These are phyloP conservation scores for Pistacia atlantica DNA, from an alignment of 345 rosid species.

Conservation along the genomic window DNA sequence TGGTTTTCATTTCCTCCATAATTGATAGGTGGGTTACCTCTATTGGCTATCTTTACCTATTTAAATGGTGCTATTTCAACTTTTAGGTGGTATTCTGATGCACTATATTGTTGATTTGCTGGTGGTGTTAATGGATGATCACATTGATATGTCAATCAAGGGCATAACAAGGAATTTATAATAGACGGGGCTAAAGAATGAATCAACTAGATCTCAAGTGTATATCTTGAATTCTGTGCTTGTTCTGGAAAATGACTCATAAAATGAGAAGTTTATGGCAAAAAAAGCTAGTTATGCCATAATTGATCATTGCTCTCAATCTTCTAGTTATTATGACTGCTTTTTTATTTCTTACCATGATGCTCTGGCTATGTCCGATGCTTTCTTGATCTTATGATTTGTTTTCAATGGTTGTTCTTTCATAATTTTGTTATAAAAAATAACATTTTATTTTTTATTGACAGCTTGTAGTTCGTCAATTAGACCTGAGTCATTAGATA, in stretches of 20 bases:
- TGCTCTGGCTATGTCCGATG: neutral
- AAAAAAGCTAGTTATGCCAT: neutral
- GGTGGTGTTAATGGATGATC: too few species aligned
- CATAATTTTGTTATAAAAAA: neutral
- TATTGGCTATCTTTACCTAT: too few species aligned
- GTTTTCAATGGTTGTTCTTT: neutral
- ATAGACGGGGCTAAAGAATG: too few species aligned
- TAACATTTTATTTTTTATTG: neutral
- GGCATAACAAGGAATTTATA: too few species aligned
- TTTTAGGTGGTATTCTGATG: neutral
- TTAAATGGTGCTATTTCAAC: neutral
- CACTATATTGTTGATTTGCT: too few species aligned
- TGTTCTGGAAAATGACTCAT: neutral
- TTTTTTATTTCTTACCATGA: neutral
- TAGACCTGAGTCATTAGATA: constrained; percentile 30
- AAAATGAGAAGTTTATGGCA: neutral
- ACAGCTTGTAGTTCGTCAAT: constrained; percentile 55
- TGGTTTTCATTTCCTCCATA: neutral
- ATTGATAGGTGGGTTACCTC: too few species aligned
- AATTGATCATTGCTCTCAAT: neutral
- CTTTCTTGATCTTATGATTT: too few species aligned
- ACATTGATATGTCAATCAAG: too few species aligned
- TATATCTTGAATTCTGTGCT: neutral
- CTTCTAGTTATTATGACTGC: neutral
- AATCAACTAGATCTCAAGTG: too few species aligned